phyloP scores from a whole-genome alignment of 1,284 basidiomycete genomes.

The Heterobasidion occidentale region DNA sequence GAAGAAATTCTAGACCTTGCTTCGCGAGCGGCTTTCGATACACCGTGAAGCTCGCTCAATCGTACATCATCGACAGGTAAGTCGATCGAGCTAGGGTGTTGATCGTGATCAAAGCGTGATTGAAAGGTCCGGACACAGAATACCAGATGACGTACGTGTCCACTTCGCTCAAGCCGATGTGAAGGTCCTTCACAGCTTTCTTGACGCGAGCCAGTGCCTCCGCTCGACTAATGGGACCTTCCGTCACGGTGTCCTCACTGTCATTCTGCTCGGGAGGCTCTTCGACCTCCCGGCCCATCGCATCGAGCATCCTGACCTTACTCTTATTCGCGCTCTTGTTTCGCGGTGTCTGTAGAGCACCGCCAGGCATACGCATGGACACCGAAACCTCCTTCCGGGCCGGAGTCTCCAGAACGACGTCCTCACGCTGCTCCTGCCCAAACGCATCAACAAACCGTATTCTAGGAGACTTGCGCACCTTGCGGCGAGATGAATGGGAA shows the following conservation, averaged over 20 bases:
- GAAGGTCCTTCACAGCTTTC: constrained; percentile 46
- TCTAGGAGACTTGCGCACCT: constrained; percentile 34
- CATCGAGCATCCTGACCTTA: constrained; percentile 52
- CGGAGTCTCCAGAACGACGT: neutral
- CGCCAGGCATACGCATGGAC: constrained; percentile 15
- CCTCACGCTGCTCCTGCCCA: constrained; percentile 29
- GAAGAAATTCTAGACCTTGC: constrained; percentile 36
- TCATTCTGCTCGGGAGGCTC: constrained; percentile 22
- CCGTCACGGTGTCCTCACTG: constrained; percentile 17
- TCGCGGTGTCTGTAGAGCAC: constrained; percentile 21
- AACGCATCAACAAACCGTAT: constrained; percentile 56
- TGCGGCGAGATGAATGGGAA: constrained; percentile 21
- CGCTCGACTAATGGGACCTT: constrained; percentile 31
- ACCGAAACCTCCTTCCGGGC: constrained; percentile 7
- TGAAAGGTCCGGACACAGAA: constrained; percentile 8
- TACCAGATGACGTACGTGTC: constrained; percentile 34
- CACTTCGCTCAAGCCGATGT: constrained; percentile 42
- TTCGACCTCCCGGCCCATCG: constrained; percentile 55
- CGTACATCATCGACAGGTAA: constrained; percentile 30
- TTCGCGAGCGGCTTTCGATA: constrained; percentile 44
- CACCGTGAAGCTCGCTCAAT: constrained; percentile 42
- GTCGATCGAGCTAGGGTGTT: constrained; percentile 26
- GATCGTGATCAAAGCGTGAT: constrained; percentile 6
- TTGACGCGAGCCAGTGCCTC: constrained; percentile 50
- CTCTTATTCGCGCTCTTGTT: constrained; percentile 25